Conservation (phyloP, 306 rosid genomes). For the Cucurbita maxima region DNA sequence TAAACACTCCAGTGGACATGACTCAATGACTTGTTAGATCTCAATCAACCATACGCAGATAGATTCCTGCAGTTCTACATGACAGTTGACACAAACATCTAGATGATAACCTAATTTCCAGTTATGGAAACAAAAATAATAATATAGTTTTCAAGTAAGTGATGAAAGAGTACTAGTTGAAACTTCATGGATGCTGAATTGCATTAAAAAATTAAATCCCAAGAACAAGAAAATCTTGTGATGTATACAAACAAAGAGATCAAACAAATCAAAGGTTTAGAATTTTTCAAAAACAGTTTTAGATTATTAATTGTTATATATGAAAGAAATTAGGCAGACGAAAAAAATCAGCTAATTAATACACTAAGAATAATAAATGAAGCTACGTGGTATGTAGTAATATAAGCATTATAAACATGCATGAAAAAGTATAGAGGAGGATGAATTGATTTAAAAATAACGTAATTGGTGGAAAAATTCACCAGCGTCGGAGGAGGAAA, state of each 20-base stretch:
- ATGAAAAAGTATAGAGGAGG: not conserved
- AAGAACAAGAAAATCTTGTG: too few relatives aligned
- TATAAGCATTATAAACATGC: not conserved
- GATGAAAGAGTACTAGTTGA: too few relatives aligned
- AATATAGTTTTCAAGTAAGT: too few relatives aligned
- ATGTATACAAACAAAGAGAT: too few relatives aligned
- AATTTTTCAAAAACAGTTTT: not conserved
- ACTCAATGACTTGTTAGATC: not conserved
- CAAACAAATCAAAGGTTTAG: too few relatives aligned
- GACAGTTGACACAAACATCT: not conserved
- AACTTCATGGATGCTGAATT: not conserved
- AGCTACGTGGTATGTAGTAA: not conserved
- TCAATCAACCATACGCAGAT: not conserved
- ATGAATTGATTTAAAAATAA: too few relatives aligned
- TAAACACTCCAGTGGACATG: not conserved
- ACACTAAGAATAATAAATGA: not conserved
- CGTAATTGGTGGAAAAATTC: not conserved
- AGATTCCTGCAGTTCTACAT: not conserved
- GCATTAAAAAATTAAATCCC: too few relatives aligned
- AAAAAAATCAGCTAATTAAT: not conserved
- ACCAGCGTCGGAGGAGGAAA: slow-evolving; percentile 58
- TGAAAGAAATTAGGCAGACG: not conserved
- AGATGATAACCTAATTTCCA: not conserved
- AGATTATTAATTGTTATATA: not conserved
- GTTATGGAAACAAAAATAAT: not conserved